A percentile compares a stretch with the other conserved stretches of the same genome.
These are phyloP conservation scores for Porcisia deanei DNA, from an alignment of 208 protist species.

Conservation along the genomic window DNA sequence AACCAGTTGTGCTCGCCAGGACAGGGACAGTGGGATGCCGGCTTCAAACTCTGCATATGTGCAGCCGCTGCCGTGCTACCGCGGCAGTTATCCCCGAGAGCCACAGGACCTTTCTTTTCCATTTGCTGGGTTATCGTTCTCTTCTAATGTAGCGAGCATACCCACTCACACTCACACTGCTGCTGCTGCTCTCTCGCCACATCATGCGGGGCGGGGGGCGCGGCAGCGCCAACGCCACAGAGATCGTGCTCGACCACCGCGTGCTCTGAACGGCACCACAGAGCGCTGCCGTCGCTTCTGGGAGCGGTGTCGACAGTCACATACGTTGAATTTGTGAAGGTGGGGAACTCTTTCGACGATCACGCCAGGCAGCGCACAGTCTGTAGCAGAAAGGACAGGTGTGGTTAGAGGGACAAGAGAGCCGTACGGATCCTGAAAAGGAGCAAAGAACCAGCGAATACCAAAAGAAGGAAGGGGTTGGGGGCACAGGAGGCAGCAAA, in stretches of 20 bases:
- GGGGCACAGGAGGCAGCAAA: neutral
- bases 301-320: constrained; percentile 28
- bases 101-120: neutral
- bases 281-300: constrained; percentile 43
- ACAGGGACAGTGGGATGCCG: neutral
- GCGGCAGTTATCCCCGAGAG: neutral
- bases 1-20: neutral
- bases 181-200: neutral
- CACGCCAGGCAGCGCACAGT: neutral
- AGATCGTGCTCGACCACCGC: neutral
- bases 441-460: neutral
- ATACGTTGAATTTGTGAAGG: neutral
- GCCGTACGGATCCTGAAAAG: neutral
- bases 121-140: neutral
- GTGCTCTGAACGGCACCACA: constrained; percentile 28
- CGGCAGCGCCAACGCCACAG: neutral
- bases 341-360: neutral
- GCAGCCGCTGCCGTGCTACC: neutral
- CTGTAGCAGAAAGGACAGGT: neutral
- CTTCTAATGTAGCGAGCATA: neutral
- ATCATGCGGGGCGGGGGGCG: neutral
- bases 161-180: neutral
- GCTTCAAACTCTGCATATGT: neutral
- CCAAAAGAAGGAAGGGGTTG: neutral
- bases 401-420: neutral